Evolutionary conservation across 2,329 filamentous ascomycete species (phyloP).

Genomic region (Talaromyces sp.): DNA sequence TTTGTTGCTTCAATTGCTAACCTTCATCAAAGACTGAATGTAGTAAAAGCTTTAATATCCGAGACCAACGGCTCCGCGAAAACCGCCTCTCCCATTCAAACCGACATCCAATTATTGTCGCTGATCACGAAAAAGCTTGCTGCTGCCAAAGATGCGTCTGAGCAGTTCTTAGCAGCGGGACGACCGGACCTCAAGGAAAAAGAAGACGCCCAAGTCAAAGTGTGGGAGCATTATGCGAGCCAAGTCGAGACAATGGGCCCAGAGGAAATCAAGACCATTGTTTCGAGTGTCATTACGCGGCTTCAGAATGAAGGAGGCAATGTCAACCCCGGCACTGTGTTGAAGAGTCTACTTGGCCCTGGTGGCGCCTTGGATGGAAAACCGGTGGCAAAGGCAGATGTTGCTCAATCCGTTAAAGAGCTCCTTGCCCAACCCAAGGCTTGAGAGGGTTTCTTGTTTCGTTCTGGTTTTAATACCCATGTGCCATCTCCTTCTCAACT

Average conservation of each 20-base stretch:
- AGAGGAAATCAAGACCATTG: slow-evolving; percentile 35
- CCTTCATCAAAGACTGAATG: slow-evolving; percentile 33
- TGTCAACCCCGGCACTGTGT: slow-evolving; percentile 31
- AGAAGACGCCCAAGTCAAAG: slow-evolving; percentile 38
- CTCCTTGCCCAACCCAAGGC: slow-evolving; percentile 20
- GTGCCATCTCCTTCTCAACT: not conserved
- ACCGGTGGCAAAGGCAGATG: slow-evolving; percentile 36
- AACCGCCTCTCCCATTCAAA: slow-evolving; percentile 40
- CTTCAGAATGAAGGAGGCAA: slow-evolving; percentile 33
- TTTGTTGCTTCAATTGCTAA: not conserved
- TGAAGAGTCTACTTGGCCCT: slow-evolving; percentile 38
- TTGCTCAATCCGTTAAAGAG: slow-evolving; percentile 37
- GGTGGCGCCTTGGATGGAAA: slow-evolving; percentile 41
- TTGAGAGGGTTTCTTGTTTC: not conserved
- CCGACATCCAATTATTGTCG: slow-evolving; percentile 42
- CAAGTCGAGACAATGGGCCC: slow-evolving; percentile 36
- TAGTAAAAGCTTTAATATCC: slow-evolving; percentile 44
- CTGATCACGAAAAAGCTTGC: slow-evolving; percentile 42
- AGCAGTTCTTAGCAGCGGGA: slow-evolving; percentile 37
- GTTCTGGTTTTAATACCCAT: not conserved
- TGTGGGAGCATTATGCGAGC: slow-evolving; percentile 42
- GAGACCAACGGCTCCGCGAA: slow-evolving; percentile 47
- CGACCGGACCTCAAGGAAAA: slow-evolving; percentile 42
- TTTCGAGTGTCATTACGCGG: slow-evolving; percentile 30
- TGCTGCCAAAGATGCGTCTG: slow-evolving; percentile 32